Conservation (phyloP, 1,284 basidiomycete genomes). For the Fomitopsis betulina region DNA sequence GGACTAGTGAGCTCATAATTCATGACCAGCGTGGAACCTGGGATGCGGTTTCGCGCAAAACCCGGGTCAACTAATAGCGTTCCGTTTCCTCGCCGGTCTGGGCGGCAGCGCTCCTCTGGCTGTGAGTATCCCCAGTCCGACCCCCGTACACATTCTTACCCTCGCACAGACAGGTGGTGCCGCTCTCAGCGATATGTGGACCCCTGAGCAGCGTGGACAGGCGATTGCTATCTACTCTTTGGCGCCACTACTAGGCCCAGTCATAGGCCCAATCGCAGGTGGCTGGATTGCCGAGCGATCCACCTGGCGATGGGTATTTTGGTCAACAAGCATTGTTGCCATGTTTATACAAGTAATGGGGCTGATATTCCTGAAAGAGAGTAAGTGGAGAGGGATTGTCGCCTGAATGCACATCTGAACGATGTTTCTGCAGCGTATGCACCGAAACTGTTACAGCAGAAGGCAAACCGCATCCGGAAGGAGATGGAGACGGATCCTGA, state of each 20-base stretch:
- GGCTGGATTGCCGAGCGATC: constrained; percentile 59
- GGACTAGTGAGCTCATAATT: neutral
- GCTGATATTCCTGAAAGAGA: constrained; percentile 59
- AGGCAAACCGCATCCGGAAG: constrained; percentile 47
- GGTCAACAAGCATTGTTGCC: constrained; percentile 54
- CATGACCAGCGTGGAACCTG: constrained; percentile 52
- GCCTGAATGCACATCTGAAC: neutral
- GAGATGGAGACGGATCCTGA: constrained; percentile 41
- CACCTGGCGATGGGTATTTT: constrained; percentile 70
- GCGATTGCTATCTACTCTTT: constrained; percentile 69
- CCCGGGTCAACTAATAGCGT: constrained; percentile 50
- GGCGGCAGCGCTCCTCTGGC: constrained; percentile 59
- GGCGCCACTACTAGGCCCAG: constrained; percentile 59
- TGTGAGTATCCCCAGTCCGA: constrained; percentile 27
- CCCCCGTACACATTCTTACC: neutral
- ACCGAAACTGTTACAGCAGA: constrained; percentile 55
- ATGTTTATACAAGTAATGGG: constrained; percentile 48
- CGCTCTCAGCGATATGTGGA: constrained; percentile 67
- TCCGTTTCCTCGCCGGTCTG: constrained; percentile 57
- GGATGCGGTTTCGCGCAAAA: constrained; percentile 60
- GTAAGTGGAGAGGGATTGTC: constrained; percentile 30
- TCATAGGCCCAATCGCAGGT: constrained; percentile 59
- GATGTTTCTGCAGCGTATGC: constrained; percentile 44
- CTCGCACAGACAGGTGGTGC: constrained; percentile 55
- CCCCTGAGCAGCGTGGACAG: constrained; percentile 61